Evolutionary conservation across 106 monocot species (phyloP), one percentile per base, ranked within the genome.

Genomic region (Dendrobium chrysotoxum): DNA sequence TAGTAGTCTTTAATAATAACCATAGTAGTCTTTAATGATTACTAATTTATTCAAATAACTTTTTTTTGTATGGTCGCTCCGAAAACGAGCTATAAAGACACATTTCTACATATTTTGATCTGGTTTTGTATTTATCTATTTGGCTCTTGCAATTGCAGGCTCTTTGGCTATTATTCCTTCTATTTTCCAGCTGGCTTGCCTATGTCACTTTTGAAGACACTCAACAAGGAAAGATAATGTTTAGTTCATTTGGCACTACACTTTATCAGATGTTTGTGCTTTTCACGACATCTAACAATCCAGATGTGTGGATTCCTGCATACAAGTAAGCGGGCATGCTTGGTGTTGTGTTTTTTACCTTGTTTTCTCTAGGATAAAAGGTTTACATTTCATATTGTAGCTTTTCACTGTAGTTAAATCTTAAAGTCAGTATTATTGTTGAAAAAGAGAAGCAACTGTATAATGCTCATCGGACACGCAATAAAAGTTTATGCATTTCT

Each of bases 261-360:
- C 87, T 98, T 53, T 98, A 98, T 86, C 86, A 98, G 61, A 98
- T 98, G 98, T 92, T 98, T 88, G 82, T 98, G 21, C 98, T 98
- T 80, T 98, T 98, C 87, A 98, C 98, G 28, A 98, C 98, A 61
- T 95, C 98, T 46, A 98, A 98, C 76, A 98, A 98, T 84, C 98
- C 98, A 84, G 98, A 98, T 88, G 95, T 94, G 26, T 98, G 98
- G 98, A 89, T 98, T 87, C 95, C 98, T 86, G 95, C 98, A 46
- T 98, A 98, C 88, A 98, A 95, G 98, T 98, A 87, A 97, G 91
- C 13, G 30, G 21, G 21, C 42, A 28, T 55, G 26, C 30, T 12
- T 11, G 50, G 13, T 55, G 75, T 10, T 65, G 5, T 30, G 38
- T 73, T 75, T 79, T 35, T 9, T 20, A 42, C 50, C 75, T 5